Conservation (phyloP, 2,329 filamentous ascomycete genomes). For the Cladorrhinum sp. region DNA sequence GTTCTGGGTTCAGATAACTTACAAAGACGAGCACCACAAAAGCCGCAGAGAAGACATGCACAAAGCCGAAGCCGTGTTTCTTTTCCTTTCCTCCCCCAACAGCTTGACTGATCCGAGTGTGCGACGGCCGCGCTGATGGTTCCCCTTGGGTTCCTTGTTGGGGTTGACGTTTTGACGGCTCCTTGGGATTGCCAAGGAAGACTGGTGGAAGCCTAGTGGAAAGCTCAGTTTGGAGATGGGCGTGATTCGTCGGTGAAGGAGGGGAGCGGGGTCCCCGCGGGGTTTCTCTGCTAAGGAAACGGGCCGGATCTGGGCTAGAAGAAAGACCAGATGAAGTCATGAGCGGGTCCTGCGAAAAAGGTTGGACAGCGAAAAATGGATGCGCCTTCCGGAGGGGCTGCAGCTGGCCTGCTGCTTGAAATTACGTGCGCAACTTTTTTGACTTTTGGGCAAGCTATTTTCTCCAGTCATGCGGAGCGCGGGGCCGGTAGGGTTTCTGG, state of each 20-base stretch:
- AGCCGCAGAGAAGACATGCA: constrained; percentile 32
- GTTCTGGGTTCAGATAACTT: constrained; percentile 25
- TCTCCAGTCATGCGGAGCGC: constrained; percentile 9
- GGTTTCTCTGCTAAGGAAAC: constrained; percentile 18
- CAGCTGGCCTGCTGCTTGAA: constrained; percentile 2
- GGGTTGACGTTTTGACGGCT: constrained; percentile 28
- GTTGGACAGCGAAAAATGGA: background rate
- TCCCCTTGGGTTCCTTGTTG: constrained; percentile 11
- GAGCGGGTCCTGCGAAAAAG: constrained; percentile 4
- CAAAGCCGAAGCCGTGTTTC: constrained; percentile 16
- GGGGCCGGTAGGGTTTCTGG: background rate
- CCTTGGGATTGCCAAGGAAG: constrained; percentile 9
- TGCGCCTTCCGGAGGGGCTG: constrained; percentile 9
- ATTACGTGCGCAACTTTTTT: constrained; percentile 10
- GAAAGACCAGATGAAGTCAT: constrained; percentile 21
- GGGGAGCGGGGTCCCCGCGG: constrained; percentile 15
- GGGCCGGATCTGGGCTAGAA: constrained; percentile 24
- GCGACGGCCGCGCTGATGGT: constrained; percentile 26
- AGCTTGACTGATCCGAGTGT: constrained; percentile 27
- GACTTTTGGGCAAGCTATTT: background rate
- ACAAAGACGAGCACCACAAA: constrained; percentile 33
- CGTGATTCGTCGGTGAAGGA: constrained; percentile 14
- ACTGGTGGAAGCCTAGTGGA: constrained; percentile 9
- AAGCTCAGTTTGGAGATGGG: constrained; percentile 2
- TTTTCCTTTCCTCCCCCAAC: constrained; percentile 14